These are phyloP conservation scores for Micractinium sp. DNA, from an alignment of 139 green algal genomes.

Conservation along the genomic window DNA sequence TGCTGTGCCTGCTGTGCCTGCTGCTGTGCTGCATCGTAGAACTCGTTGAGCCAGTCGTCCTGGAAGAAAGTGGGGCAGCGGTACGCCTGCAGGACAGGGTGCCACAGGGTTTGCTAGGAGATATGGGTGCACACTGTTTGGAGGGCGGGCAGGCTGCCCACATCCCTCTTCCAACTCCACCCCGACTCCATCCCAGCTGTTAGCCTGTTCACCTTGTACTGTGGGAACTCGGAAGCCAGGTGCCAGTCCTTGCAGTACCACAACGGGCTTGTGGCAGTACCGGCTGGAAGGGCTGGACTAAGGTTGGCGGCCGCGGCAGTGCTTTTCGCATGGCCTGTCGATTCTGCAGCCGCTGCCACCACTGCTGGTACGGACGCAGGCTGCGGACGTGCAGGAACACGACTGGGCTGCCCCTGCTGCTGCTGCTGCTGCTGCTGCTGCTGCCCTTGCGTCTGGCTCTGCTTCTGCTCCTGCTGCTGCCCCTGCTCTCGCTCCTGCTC, in stretches of 20 bases:
- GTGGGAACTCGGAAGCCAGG: conserved; percentile 74
- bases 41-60: conserved; percentile 94
- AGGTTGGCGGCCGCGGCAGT: background rate
- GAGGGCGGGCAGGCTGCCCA: too few species aligned
- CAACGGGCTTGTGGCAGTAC: background rate
- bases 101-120: too few species aligned
- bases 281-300: background rate
- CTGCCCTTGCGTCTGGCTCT: background rate
- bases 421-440: background rate
- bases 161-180: too few species aligned
- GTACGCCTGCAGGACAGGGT: conserved; percentile 50
- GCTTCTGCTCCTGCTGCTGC: background rate
- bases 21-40: conserved; percentile 57
- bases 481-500: conserved; percentile 15
- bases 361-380: background rate
- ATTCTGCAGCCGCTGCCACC: background rate
- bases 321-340: conserved; percentile 13
- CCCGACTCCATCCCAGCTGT: too few species aligned
- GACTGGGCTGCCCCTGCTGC: background rate
- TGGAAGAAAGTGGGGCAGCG: conserved; percentile 44
- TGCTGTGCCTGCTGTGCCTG: background rate
- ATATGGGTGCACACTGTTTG: too few species aligned
- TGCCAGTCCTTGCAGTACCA: conserved; percentile 94
- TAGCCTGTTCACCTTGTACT: conserved; percentile 63
- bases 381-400: background rate